Evolutionary conservation across 1,139 yeast genomes (phyloP).

Genomic region (Geotrichum cucujoidarum): DNA sequence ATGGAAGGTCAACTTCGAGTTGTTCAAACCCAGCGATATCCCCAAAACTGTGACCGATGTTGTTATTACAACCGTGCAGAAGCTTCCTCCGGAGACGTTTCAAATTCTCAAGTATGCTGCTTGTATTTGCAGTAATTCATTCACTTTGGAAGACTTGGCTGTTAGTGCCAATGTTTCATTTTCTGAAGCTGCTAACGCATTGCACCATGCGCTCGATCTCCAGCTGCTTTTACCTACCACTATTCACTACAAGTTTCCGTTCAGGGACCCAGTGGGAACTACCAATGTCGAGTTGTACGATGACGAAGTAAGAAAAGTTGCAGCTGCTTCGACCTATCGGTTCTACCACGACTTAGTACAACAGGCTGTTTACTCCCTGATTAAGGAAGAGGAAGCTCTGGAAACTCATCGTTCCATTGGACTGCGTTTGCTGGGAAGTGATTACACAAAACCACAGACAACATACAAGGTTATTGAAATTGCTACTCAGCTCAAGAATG

Average conservation of each 20-base stretch:
- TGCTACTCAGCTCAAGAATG: conserved; percentile 31
- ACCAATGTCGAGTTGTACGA: conserved; percentile 41
- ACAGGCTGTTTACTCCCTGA: conserved; percentile 37
- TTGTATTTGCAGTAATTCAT: conserved; percentile 43
- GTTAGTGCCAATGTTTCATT: conserved; percentile 40
- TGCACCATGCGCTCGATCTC: conserved; percentile 39
- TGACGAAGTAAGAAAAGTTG: conserved; percentile 39
- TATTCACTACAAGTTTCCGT: conserved; percentile 48
- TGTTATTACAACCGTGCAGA: conserved; percentile 27
- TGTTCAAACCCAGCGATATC: conserved; percentile 23
- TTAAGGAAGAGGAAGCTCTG: conserved; percentile 33
- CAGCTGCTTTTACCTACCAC: conserved; percentile 42
- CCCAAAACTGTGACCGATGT: conserved; percentile 29
- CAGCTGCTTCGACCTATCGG: conserved; percentile 39
- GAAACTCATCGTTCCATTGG: conserved; percentile 44
- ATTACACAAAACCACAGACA: conserved; percentile 24
- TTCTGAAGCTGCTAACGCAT: conserved; percentile 33
- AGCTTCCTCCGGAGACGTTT: conserved; percentile 27
- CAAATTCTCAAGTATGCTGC: conserved; percentile 44
- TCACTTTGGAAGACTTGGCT: conserved; percentile 44
- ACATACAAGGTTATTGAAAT: conserved; percentile 30
- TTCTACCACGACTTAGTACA: conserved; percentile 39
- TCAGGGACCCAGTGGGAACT: conserved; percentile 39
- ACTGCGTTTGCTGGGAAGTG: conserved; percentile 38
- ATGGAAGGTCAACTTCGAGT: conserved; percentile 32